Evolutionary conservation across 2,329 filamentous ascomycete genomes (phyloP).

Genomic region (Tolypocladium inflatum): DNA sequence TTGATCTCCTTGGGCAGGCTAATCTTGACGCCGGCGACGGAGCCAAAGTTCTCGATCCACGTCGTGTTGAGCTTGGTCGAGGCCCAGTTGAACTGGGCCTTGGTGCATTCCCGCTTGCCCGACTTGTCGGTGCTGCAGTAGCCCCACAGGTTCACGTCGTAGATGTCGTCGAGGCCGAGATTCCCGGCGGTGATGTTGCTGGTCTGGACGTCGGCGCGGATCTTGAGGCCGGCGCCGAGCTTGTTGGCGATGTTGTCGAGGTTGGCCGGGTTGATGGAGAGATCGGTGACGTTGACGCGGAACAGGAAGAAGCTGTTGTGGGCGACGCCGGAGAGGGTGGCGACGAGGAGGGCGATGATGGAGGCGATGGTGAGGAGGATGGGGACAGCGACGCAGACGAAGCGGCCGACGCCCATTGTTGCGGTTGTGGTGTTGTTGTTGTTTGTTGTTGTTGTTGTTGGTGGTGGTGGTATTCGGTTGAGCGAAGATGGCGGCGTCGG

Average conservation of each 20-base stretch:
- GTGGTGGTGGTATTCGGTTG: neutral
- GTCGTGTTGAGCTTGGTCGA: slow-evolving; percentile 58
- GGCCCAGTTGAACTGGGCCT: slow-evolving; percentile 67
- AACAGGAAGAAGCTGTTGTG: slow-evolving; percentile 50
- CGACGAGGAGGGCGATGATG: slow-evolving; percentile 58
- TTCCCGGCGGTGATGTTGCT: slow-evolving; percentile 47
- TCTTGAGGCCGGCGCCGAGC: slow-evolving; percentile 8
- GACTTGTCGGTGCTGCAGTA: slow-evolving; percentile 63
- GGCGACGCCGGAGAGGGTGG: slow-evolving; percentile 44
- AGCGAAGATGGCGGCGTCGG: neutral
- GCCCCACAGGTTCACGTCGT: slow-evolving; percentile 77
- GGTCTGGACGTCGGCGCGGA: slow-evolving; percentile 13
- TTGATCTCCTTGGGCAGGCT: slow-evolving; percentile 59
- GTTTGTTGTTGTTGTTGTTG: too few species aligned
- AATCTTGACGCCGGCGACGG: slow-evolving; percentile 41
- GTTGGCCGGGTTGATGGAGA: slow-evolving; percentile 31
- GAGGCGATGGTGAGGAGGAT: slow-evolving; percentile 72
- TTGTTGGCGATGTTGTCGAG: slow-evolving; percentile 24
- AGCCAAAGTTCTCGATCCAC: slow-evolving; percentile 42
- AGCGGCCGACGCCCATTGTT: slow-evolving; percentile 58
- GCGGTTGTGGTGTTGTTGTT: slow-evolving; percentile 9
- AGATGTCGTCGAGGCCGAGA: slow-evolving; percentile 62
- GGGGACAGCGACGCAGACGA: slow-evolving; percentile 80
- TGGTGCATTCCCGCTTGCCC: slow-evolving; percentile 54
- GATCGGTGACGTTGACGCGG: slow-evolving; percentile 51